Percentiles rank a stretch among this genome's conserved stretches.
Evolutionary conservation across 192 early-diverging fungal species (phyloP).

Genomic region (Lobosporangium transversale): DNA sequence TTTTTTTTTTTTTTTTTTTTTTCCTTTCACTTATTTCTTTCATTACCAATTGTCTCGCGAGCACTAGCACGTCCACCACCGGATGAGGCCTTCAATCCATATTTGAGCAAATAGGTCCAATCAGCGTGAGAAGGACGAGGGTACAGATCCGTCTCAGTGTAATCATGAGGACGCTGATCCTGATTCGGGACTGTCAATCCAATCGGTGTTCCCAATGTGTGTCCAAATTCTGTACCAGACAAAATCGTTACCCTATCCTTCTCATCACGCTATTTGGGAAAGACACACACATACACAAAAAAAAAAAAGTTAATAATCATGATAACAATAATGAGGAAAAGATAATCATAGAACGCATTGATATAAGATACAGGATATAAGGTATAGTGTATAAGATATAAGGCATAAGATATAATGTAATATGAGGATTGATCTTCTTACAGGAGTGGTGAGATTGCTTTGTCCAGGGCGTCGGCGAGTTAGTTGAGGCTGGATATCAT

Average conservation of each 20-base stretch:
- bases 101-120: slow-evolving; percentile 96
- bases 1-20: too few relatives aligned
- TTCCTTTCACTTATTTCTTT: too few relatives aligned
- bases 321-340: not conserved
- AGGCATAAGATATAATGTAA: too few relatives aligned
- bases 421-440: too few relatives aligned
- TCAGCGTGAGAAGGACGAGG: slow-evolving; percentile 98
- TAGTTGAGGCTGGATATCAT: slow-evolving; percentile 93
- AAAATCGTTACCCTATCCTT: slow-evolving; percentile 93
- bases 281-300: not conserved
- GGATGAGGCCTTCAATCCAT: slow-evolving; percentile 92
- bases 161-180: slow-evolving; percentile 97
- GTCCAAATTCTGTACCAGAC: slow-evolving; percentile 93
- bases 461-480: slow-evolving; percentile 95
- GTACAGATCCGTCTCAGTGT: slow-evolving; percentile 94
- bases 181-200: slow-evolving; percentile 91
- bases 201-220: slow-evolving; percentile 95
- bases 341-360: not conserved
- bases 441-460: slow-evolving; percentile 94
- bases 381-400: too few relatives aligned
- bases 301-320: slow-evolving; percentile 1
- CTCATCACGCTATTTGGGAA: slow-evolving; percentile 82
- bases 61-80: slow-evolving; percentile 96
- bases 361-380: too few relatives aligned
- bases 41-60: slow-evolving; percentile 90